A percentile compares a stretch with the other conserved stretches of the same genome.
Evolutionary conservation across 1,284 basidiomycete species (phyloP).

Genomic region (Ustilago sp.): DNA sequence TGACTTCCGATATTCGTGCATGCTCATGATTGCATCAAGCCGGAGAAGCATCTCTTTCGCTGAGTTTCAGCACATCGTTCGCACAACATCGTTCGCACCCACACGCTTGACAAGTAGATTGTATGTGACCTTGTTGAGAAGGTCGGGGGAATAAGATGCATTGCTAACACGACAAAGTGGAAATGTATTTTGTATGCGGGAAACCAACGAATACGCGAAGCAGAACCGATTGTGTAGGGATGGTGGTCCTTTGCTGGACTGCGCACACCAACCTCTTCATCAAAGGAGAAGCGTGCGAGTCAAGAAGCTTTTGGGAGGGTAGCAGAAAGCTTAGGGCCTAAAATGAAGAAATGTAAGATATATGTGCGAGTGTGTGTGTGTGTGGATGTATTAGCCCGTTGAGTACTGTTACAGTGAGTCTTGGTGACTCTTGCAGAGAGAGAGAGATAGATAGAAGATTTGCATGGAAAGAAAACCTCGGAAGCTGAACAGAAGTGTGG

Average conservation of each 20-base stretch:
- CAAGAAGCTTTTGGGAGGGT: slow-evolving; percentile 3
- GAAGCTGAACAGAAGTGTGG: slow-evolving; percentile 22
- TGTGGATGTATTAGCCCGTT: slow-evolving; percentile 44
- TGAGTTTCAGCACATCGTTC: too few species aligned
- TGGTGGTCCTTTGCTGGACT: slow-evolving; percentile 26
- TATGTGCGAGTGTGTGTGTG: slow-evolving; percentile 1
- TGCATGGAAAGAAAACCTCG: slow-evolving; percentile 34
- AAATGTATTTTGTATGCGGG: slow-evolving; percentile 9
- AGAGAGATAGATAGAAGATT: slow-evolving; percentile 16
- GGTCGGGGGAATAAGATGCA: slow-evolving; percentile 53
- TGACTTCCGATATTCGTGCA: not conserved
- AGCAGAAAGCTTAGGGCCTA: slow-evolving; percentile 14
- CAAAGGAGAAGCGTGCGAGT: not conserved
- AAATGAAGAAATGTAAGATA: slow-evolving; percentile 5
- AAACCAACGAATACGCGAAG: not conserved
- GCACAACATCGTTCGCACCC: not conserved
- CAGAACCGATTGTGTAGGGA: slow-evolving; percentile 21
- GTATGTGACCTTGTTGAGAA: slow-evolving; percentile 64
- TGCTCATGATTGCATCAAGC: not conserved
- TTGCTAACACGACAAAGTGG: slow-evolving; percentile 38
- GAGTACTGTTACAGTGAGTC: slow-evolving; percentile 56
- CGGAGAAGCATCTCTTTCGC: too few species aligned
- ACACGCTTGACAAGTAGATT: not conserved
- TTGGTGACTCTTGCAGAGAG: slow-evolving; percentile 50
- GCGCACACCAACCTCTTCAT: not conserved